Evolutionary conservation across 495 filamentous ascomycete species (phyloP).

Genomic region (Rusavskia elegans): DNA sequence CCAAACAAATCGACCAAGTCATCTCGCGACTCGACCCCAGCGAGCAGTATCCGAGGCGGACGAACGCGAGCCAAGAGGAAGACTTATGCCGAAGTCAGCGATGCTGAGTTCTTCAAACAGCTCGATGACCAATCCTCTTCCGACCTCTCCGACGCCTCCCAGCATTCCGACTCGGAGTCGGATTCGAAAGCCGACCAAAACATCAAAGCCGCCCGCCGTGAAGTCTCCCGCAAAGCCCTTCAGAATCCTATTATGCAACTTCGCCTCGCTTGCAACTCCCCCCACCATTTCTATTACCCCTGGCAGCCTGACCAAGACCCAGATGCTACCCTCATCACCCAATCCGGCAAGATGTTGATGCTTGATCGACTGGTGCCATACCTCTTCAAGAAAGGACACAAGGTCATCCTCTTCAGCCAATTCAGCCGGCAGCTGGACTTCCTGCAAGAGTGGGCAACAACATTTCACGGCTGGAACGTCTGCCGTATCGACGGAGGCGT

Average conservation of each 20-base stretch:
- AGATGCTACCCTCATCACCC: constrained; percentile 67
- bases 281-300: constrained; percentile 94
- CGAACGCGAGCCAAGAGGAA: constrained; percentile 29
- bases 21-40: constrained; percentile 55
- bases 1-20: constrained; percentile 58
- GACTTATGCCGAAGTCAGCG: constrained; percentile 62
- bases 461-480: constrained; percentile 56
- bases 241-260: constrained; percentile 92
- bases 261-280: constrained; percentile 78
- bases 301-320: constrained; percentile 40
- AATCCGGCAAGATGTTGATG: constrained; percentile 89
- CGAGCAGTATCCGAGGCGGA: constrained; percentile 26
- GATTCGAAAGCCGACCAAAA: constrained; percentile 1
- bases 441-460: constrained; percentile 64
- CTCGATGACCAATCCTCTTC: constrained; percentile 46
- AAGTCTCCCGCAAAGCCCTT: constrained; percentile 82
- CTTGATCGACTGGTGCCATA: constrained; percentile 71
- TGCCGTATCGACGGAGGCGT: constrained; percentile 92
- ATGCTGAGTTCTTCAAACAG: constrained; percentile 56
- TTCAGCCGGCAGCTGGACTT: constrained; percentile 81
- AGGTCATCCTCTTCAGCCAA: constrained; percentile 90
- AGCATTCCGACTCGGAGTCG: constrained; percentile 6
- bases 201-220: constrained; percentile 37
- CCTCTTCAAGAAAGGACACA: constrained; percentile 63
- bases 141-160: background rate